Conservation (phyloP, 768 basidiomycete species). For the Rhodotorula kratochvilovae region DNA sequence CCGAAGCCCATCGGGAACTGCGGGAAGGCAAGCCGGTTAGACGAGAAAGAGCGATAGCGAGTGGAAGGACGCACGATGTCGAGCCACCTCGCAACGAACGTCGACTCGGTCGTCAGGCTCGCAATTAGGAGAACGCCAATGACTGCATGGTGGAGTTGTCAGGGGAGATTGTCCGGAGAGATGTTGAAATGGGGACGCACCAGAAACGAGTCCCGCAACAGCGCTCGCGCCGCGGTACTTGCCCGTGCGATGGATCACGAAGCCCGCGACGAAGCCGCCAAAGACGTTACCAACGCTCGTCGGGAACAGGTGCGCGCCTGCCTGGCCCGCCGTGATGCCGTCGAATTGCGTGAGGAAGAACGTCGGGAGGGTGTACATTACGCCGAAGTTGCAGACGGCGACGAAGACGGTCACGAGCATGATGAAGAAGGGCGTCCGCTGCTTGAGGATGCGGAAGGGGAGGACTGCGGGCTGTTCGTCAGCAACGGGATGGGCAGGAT, state of each 20-base stretch:
- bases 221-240: constrained; percentile 1
- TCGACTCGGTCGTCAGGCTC: neutral
- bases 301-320: constrained; percentile 13
- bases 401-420: constrained; percentile 8
- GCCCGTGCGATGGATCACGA: neutral
- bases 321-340: neutral
- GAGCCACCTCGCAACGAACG: neutral
- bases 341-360: constrained; percentile 4
- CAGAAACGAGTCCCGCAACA: neutral
- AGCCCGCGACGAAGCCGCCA: constrained; percentile 1
- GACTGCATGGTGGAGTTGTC: neutral
- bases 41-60: neutral
- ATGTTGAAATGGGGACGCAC: neutral
- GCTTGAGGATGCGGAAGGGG: constrained; percentile 61
- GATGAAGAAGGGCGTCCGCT: constrained; percentile 73
- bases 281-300: neutral
- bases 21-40: neutral
- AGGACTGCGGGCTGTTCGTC: constrained; percentile 61
- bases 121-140: neutral
- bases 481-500: neutral
- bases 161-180: neutral
- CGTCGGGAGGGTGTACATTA: constrained; percentile 11
- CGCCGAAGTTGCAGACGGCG: constrained; percentile 20
- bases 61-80: neutral
- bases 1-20: constrained; percentile 15